Conservation (phyloP, 345 rosid species). For the Gossypium mustelinum region DNA sequence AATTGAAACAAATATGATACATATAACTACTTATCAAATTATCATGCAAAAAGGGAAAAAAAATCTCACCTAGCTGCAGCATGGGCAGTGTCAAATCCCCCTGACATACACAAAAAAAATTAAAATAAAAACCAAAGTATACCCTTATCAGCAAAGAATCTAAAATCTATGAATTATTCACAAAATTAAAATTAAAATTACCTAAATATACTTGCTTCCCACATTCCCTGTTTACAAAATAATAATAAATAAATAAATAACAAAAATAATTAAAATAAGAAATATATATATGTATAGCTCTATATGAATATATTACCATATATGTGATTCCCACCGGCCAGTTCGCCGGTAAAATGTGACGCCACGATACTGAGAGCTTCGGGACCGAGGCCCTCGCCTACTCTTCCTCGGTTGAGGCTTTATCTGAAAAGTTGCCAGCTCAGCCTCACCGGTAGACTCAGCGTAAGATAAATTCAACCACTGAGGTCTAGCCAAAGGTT, state of each 20-base stretch:
- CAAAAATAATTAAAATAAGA: neutral
- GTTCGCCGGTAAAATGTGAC: conserved; percentile 96
- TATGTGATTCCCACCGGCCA: conserved; percentile 99
- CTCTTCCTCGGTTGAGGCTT: conserved; percentile 51
- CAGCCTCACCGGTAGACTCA: conserved; percentile 27
- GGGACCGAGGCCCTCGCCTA: conserved; percentile 90
- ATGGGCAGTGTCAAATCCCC: conserved; percentile 97
- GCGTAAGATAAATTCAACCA: conserved; percentile 48
- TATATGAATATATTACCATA: conserved; percentile 49
- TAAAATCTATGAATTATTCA: conserved; percentile 4
- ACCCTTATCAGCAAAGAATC: conserved; percentile 13
- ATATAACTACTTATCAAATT: neutral
- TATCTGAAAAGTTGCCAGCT: conserved; percentile 30
- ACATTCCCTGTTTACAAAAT: conserved; percentile 52
- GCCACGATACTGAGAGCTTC: conserved; percentile 96
- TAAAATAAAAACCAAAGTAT: neutral
- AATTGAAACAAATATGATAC: neutral
- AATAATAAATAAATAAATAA: neutral
- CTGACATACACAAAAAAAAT: conserved; percentile 29
- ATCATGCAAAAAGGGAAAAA: neutral
- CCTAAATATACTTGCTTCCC: conserved; percentile 74
- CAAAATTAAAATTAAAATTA: conserved; percentile 19
- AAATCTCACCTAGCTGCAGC: conserved; percentile 52
- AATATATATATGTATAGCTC: neutral
- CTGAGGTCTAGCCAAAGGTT: conserved; percentile 22